phyloP scores from a whole-genome alignment of 2,329 filamentous ascomycete species.

The Chaetomium olivaceum region DNA sequence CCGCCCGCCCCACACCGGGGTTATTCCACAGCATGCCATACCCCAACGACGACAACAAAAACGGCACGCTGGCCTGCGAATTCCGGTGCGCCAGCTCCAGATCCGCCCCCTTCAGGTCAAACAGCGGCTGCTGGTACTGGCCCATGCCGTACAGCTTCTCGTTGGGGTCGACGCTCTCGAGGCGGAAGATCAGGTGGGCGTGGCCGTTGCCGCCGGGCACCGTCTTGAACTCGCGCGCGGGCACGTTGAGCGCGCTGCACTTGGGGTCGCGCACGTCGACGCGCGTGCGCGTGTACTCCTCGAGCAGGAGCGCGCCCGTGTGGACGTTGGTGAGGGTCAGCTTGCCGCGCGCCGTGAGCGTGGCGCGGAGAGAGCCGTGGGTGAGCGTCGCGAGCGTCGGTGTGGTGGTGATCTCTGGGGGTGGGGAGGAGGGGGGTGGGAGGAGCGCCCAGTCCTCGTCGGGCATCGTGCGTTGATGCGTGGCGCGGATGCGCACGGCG shows the following conservation, averaged over 20 bases:
- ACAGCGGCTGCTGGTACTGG: constrained; percentile 19
- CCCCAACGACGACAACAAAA: constrained; percentile 14
- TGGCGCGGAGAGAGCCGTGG: constrained; percentile 12
- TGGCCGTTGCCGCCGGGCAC: neutral
- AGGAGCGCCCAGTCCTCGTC: constrained; percentile 12
- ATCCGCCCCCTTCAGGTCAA: constrained; percentile 19
- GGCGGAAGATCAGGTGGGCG: constrained; percentile 9
- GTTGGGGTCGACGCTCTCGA: constrained; percentile 9
- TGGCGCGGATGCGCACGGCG: constrained; percentile 16
- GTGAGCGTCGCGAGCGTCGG: neutral
- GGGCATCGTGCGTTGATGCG: constrained; percentile 5
- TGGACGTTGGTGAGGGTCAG: constrained; percentile 1
- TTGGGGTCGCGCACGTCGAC: constrained; percentile 17
- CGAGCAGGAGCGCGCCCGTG: neutral
- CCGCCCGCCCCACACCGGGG: constrained; percentile 4
- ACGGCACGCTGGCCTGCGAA: constrained; percentile 17
- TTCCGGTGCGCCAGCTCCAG: constrained; percentile 18
- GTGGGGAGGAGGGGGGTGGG: neutral
- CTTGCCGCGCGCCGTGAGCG: constrained; percentile 1
- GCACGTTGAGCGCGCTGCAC: constrained; percentile 15
- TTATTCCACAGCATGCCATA: constrained; percentile 20
- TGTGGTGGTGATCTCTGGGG: neutral
- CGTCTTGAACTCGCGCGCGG: constrained; percentile 16
- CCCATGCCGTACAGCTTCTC: constrained; percentile 18
- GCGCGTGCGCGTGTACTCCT: constrained; percentile 17